Conservation (phyloP, 78 protist genomes). For the Dictyostelium firmibasis region DNA sequence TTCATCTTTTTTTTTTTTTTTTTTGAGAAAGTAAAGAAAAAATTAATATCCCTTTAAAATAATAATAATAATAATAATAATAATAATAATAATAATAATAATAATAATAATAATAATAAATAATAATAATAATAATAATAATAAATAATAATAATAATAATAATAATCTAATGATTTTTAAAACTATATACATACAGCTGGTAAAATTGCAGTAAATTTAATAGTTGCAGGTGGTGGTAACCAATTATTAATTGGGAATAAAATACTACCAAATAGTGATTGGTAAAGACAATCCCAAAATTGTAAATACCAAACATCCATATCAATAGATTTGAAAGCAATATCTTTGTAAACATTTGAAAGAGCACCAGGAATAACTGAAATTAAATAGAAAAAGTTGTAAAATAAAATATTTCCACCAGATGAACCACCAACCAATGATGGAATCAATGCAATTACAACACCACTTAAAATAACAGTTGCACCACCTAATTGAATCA, state of each 20-base stretch:
- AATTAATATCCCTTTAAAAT: too few species aligned
- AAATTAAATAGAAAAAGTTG: constrained; percentile 48
- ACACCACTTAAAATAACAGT: constrained; percentile 54
- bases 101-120: not conserved
- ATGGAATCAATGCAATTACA: constrained; percentile 38
- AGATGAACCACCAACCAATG: constrained; percentile 1
- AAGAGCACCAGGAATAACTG: constrained; percentile 45
- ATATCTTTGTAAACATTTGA: constrained; percentile 67
- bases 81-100: too few species aligned
- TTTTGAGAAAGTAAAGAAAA: too few species aligned
- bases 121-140: not conserved
- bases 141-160: not conserved
- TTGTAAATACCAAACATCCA: constrained; percentile 65
- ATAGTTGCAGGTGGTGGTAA: constrained; percentile 38
- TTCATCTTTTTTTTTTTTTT: not conserved
- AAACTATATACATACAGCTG: constrained; percentile 1
- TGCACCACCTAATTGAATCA: constrained; percentile 41
- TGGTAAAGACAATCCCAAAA: constrained; percentile 54
- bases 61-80: too few species aligned
- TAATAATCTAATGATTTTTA: too few species aligned
- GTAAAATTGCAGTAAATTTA: constrained; percentile 16
- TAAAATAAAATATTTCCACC: constrained; percentile 35
- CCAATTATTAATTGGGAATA: constrained; percentile 43
- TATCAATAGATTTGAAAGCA: constrained; percentile 20
- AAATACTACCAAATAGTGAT: constrained; percentile 34